A percentile compares a stretch with the other conserved stretches of the same genome.
These are phyloP conservation scores for Breynia disticha DNA, from an alignment of 441 rosid genomes.

Conservation along the genomic window DNA sequence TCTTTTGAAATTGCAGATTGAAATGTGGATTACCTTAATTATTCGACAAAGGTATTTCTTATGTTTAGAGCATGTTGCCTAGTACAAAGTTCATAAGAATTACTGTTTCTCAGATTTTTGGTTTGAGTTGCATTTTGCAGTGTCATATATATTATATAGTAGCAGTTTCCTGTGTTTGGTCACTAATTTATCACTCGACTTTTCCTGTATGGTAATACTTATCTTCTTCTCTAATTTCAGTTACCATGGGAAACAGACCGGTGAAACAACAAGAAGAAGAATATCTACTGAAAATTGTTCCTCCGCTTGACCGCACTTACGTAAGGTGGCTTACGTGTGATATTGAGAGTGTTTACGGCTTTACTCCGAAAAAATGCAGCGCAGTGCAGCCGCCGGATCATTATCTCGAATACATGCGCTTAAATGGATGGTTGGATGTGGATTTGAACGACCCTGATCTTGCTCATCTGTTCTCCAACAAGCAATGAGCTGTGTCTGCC, in stretches of 20 bases:
- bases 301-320: constrained; percentile 52
- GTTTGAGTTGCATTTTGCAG: too few species aligned
- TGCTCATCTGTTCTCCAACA: constrained; percentile 36
- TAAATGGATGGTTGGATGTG: constrained; percentile 59
- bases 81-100: too few species aligned
- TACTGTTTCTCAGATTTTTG: too few species aligned
- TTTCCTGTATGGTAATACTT: too few species aligned
- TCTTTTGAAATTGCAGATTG: too few species aligned
- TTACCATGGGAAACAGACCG: constrained; percentile 64
- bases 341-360: constrained; percentile 58
- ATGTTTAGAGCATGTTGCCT: too few species aligned
- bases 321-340: constrained; percentile 69
- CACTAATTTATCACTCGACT: too few species aligned
- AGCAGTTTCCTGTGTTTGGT: too few species aligned
- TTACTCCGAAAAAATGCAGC: constrained; percentile 32
- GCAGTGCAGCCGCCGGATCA: constrained; percentile 63
- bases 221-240: neutral
- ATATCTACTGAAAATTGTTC: constrained; percentile 44
- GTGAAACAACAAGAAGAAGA: constrained; percentile 46
- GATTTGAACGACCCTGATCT: constrained; percentile 72
- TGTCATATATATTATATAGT: too few species aligned
- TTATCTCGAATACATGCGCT: constrained; percentile 51
- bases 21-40: too few species aligned
- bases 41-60: too few species aligned
- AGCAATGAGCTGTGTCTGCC: too few species aligned